Conservation (phyloP, 2,329 filamentous ascomycete species). For the Parastagonospora nodorum region DNA sequence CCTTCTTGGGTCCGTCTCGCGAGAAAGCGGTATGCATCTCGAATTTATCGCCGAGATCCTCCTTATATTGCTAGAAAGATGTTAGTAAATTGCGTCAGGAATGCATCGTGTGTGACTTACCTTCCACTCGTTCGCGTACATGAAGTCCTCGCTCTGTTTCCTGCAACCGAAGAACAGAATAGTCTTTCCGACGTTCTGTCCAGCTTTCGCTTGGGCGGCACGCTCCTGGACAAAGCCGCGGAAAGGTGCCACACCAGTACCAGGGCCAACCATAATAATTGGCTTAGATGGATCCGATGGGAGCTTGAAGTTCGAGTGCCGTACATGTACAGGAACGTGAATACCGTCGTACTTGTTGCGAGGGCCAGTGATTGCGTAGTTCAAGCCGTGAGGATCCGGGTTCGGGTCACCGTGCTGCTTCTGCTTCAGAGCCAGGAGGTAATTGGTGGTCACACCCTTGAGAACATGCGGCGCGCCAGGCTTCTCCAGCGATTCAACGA, state of each 20-base stretch:
- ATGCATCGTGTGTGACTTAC: slow-evolving; percentile 60
- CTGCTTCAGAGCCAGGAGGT: slow-evolving; percentile 90
- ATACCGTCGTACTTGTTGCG: slow-evolving; percentile 97
- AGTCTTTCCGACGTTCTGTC: slow-evolving; percentile 82
- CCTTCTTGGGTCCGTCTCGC: slow-evolving; percentile 82
- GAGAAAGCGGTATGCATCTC: slow-evolving; percentile 94
- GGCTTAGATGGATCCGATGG: slow-evolving; percentile 94
- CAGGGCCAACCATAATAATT: slow-evolving; percentile 93
- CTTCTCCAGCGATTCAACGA: slow-evolving; percentile 83
- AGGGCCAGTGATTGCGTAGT: slow-evolving; percentile 85
- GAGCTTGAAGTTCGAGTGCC: slow-evolving; percentile 98
- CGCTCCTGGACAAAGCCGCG: slow-evolving; percentile 94
- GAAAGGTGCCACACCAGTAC: slow-evolving; percentile 96
- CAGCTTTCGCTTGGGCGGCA: slow-evolving; percentile 78
- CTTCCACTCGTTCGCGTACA: slow-evolving; percentile 91
- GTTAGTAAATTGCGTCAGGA: neutral
- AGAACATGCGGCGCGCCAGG: slow-evolving; percentile 78
- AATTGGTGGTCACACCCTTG: slow-evolving; percentile 96
- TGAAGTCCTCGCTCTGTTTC: slow-evolving; percentile 83
- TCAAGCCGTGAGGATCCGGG: slow-evolving; percentile 81
- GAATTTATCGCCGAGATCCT: slow-evolving; percentile 84
- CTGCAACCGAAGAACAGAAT: slow-evolving; percentile 96
- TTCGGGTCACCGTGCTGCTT: slow-evolving; percentile 90
- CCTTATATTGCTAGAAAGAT: slow-evolving; percentile 71
- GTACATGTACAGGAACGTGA: slow-evolving; percentile 91